phyloP scores from a whole-genome alignment of 257 asterid species.

The Knoxia roxburghii region DNA sequence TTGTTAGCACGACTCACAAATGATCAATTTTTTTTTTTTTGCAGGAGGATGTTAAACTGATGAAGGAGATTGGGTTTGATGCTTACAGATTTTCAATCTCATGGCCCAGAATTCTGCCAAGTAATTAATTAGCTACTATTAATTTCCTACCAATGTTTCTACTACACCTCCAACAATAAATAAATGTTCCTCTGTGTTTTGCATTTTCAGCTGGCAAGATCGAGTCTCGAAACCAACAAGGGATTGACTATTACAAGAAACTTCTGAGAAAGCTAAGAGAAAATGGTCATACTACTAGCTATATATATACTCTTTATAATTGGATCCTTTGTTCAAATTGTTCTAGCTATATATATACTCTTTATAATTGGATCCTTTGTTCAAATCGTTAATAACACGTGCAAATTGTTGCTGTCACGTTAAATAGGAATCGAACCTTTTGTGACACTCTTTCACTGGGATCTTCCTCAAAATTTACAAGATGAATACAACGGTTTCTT shows the following conservation, averaged over 20 bases:
- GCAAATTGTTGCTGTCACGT: too few species aligned
- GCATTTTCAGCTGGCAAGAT: constrained; percentile 13
- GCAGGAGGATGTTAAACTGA: constrained; percentile 7
- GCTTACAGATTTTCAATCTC: constrained; percentile 18
- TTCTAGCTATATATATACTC: too few species aligned
- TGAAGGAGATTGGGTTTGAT: constrained; percentile 15
- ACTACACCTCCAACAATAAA: too few species aligned
- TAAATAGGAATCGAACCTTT: constrained; percentile 7
- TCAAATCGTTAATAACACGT: too few species aligned
- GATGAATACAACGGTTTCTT: constrained; percentile 13
- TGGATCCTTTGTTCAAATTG: too few species aligned
- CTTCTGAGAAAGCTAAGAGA: neutral
- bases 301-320: too few species aligned
- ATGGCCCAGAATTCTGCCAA: constrained; percentile 19
- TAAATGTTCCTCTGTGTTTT: neutral
- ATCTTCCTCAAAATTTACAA: constrained; percentile 12
- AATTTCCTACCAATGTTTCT: neutral
- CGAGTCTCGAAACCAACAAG: neutral
- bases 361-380: too few species aligned
- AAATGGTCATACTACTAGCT: neutral
- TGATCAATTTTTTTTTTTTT: neutral
- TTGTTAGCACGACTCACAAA: too few species aligned
- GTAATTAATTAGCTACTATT: neutral
- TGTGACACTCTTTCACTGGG: constrained; percentile 18
- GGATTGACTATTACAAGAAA: constrained; percentile 5